Conservation (phyloP, 2,329 filamentous ascomycete species). For the Ophiocordyceps polyrhachis-furcata region DNA sequence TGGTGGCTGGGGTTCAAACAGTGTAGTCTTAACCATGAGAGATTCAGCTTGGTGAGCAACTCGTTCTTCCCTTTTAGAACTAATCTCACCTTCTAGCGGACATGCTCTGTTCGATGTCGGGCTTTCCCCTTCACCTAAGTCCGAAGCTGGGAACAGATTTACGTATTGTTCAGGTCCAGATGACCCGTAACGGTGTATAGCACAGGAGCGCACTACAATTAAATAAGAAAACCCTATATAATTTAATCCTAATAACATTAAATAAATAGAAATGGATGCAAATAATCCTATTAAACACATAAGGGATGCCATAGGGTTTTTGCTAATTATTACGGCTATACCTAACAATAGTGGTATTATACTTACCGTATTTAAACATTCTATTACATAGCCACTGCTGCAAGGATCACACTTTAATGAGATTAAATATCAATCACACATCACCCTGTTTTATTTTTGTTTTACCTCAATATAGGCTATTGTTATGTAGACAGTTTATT, state of each 20-base stretch:
- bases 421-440: background rate
- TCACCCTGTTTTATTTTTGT: background rate
- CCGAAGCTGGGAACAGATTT: no score
- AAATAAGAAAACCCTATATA: background rate
- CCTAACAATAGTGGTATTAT: background rate
- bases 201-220: background rate
- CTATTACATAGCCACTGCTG: background rate
- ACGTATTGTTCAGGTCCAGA: no score
- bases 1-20: no score
- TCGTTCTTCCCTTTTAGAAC: no score
- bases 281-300: background rate
- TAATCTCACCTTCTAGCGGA: no score
- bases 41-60: no score
- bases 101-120: no score
- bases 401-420: background rate
- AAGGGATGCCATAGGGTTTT: background rate
- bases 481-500: background rate
- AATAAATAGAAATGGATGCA: background rate
- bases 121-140: no score
- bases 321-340: background rate
- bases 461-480: background rate
- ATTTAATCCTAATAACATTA: background rate
- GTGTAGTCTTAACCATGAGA: no score
- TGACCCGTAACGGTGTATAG: no score
- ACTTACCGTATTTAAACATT: background rate